phyloP scores from a whole-genome alignment of 2,329 filamentous ascomycete species.

The Neofusicoccum cordaticola region DNA sequence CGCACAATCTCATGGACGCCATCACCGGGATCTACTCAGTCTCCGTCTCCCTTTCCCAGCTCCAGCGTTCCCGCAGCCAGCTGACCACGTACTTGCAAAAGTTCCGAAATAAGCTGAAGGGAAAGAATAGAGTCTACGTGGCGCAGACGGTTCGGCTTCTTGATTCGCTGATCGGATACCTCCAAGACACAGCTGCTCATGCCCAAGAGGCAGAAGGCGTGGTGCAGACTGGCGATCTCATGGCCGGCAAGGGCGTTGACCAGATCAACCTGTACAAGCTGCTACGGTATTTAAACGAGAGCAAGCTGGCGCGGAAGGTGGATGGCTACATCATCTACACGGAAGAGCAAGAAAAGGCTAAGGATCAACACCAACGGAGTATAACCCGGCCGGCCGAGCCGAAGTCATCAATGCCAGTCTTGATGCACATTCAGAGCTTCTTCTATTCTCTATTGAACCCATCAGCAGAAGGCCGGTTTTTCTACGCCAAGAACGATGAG shows the following conservation, averaged over 20 bases:
- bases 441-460: constrained; percentile 83
- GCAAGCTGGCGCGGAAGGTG: constrained; percentile 89
- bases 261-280: constrained; percentile 94
- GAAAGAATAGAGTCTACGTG: constrained; percentile 86
- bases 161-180: constrained; percentile 70
- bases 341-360: constrained; percentile 44
- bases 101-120: constrained; percentile 85
- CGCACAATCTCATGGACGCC: constrained; percentile 96
- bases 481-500: constrained; percentile 49
- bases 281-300: constrained; percentile 82
- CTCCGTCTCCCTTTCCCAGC: constrained; percentile 68
- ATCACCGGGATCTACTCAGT: constrained; percentile 84
- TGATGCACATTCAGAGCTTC: constrained; percentile 66
- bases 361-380: constrained; percentile 14
- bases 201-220: constrained; percentile 58
- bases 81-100: constrained; percentile 79
- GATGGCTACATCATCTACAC: constrained; percentile 76
- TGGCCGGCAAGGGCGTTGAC: constrained; percentile 82
- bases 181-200: constrained; percentile 51
- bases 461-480: constrained; percentile 63
- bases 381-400: background rate
- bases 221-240: constrained; percentile 67
- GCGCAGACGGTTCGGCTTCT: constrained; percentile 82
- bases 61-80: constrained; percentile 70
- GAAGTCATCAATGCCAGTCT: constrained; percentile 45